These are phyloP conservation scores for Penicillium sp. DNA, from an alignment of 2,329 filamentous ascomycete genomes.

Conservation along the genomic window DNA sequence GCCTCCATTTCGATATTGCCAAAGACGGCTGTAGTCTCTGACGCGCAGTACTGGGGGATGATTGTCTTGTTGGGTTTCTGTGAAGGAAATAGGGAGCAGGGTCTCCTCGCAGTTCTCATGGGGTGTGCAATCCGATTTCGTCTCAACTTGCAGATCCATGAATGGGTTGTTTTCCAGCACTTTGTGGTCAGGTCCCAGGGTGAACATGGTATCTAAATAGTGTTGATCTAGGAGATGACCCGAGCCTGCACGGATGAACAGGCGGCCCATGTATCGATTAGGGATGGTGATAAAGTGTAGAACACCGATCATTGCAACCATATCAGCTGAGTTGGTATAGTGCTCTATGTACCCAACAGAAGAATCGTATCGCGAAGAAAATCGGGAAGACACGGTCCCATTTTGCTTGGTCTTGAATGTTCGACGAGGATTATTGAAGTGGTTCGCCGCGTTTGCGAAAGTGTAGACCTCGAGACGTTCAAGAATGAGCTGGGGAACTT, in stretches of 20 bases:
- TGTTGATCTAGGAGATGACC: conserved; percentile 49
- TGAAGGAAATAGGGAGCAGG: conserved; percentile 8
- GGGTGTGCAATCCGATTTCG: not conserved
- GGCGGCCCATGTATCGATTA: conserved; percentile 50
- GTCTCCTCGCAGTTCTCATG: conserved; percentile 9
- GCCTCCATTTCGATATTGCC: conserved; percentile 40
- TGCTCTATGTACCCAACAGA: conserved; percentile 72
- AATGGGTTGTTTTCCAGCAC: conserved; percentile 35
- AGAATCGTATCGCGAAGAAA: not conserved
- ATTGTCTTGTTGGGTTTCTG: not conserved
- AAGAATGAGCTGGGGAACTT: conserved; percentile 65
- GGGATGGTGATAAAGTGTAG: conserved; percentile 61
- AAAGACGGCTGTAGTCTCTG: conserved; percentile 40
- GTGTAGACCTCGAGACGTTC: conserved; percentile 72
- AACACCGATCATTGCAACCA: conserved; percentile 72
- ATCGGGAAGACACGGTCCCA: not conserved
- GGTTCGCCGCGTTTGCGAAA: conserved; percentile 75
- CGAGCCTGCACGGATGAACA: conserved; percentile 46
- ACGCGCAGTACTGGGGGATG: conserved; percentile 22
- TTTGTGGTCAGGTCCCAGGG: conserved; percentile 27
- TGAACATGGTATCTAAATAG: conserved; percentile 47
- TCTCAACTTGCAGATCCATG: conserved; percentile 34
- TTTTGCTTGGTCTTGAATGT: conserved; percentile 28
- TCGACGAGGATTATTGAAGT: conserved; percentile 72
- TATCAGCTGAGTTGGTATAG: conserved; percentile 72